Evolutionary conservation across 2,329 filamentous ascomycete species (phyloP).

Genomic region (Penicillium vulpinum): DNA sequence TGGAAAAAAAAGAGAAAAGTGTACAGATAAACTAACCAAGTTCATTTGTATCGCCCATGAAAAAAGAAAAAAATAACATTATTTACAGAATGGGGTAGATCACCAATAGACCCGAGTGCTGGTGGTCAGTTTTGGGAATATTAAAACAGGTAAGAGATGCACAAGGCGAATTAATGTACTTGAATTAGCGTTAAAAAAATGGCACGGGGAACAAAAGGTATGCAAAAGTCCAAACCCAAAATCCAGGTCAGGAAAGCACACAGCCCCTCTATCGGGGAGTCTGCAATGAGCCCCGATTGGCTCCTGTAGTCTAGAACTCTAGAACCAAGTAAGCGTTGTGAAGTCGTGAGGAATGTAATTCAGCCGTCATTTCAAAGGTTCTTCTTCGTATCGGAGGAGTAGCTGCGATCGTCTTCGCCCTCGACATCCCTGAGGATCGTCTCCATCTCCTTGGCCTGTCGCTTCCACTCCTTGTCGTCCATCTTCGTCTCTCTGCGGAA

Average conservation of each 20-base stretch:
- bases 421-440: conserved; percentile 72
- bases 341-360: conserved; percentile 5
- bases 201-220: neutral
- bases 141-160: conserved; percentile 20
- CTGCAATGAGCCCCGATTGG: neutral
- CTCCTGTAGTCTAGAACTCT: neutral
- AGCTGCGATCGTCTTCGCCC: conserved; percentile 53
- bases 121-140: conserved; percentile 7
- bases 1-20: neutral
- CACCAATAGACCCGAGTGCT: neutral
- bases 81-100: conserved; percentile 22
- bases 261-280: neutral
- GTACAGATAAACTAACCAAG: conserved; percentile 9
- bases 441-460: conserved; percentile 75
- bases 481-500: conserved; percentile 85
- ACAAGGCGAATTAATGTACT: conserved; percentile 19
- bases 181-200: conserved; percentile 1
- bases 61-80: conserved; percentile 2
- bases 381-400: conserved; percentile 38
- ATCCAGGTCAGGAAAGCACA: neutral
- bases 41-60: conserved; percentile 12
- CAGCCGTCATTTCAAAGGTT: conserved; percentile 28
- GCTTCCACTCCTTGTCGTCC: conserved; percentile 75
- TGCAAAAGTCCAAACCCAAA: neutral
- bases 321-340: conserved; percentile 1